Conservation (phyloP, 2,329 filamentous ascomycete genomes). For the Sclerotinia glacialis region DNA sequence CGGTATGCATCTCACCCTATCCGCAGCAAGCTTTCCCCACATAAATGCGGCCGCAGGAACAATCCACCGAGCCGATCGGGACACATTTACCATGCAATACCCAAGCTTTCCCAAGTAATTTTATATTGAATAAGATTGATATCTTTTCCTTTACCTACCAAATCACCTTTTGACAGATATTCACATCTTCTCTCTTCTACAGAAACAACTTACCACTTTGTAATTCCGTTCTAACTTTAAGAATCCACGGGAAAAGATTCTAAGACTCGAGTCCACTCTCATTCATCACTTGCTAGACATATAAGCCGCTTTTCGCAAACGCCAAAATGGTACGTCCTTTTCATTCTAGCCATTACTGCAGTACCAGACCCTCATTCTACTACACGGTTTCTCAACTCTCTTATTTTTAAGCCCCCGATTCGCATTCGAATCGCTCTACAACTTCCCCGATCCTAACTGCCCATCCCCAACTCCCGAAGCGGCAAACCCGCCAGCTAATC, state of each 20-base stretch:
- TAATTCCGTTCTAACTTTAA: background rate
- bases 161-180: constrained; percentile 10
- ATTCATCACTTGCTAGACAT: background rate
- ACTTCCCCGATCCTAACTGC: background rate
- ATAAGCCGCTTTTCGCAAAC: background rate
- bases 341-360: background rate
- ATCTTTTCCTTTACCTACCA: background rate
- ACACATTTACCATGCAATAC: constrained; percentile 9
- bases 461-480: background rate
- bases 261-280: background rate
- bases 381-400: background rate
- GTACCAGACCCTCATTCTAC: background rate
- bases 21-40: constrained; percentile 9
- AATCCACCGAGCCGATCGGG: constrained; percentile 12
- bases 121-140: constrained; percentile 12
- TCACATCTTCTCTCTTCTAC: background rate
- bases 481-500: background rate
- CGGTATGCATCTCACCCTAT: background rate
- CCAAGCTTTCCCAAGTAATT: background rate
- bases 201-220: background rate
- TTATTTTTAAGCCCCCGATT: background rate
- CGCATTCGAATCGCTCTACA: background rate
- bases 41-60: background rate
- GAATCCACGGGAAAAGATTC: background rate
- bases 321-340: constrained; percentile 6